Percentiles rank a stretch among this genome's conserved stretches.
Conservation (phyloP, 805 yeast species). For the Candida sanyiensis region DNA sequence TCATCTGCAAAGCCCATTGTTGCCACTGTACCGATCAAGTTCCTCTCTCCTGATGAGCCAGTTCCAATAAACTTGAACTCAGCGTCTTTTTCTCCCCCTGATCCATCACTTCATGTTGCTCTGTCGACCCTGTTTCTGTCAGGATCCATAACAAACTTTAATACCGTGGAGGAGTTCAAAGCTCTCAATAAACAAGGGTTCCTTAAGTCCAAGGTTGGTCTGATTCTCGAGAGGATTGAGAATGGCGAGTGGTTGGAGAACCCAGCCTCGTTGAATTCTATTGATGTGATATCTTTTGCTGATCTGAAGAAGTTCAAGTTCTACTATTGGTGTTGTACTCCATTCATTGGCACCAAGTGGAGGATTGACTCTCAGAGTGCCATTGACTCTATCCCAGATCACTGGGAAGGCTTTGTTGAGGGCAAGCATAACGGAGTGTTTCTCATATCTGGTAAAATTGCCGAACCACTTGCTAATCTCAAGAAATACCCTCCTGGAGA, state of each 20-base stretch:
- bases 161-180: conserved; percentile 85
- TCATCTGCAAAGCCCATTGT: conserved; percentile 24
- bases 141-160: conserved; percentile 54
- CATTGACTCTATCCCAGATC: conserved; percentile 11
- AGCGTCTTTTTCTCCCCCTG: conserved; percentile 27
- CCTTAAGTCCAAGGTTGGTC: conserved; percentile 37
- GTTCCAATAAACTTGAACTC: conserved; percentile 25
- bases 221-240: conserved; percentile 26
- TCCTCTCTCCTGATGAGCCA: conserved; percentile 27
- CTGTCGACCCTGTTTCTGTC: conserved; percentile 22
- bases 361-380: conserved; percentile 3
- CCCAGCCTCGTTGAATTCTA: conserved; percentile 38
- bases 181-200: conserved; percentile 54
- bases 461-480: conserved; percentile 17
- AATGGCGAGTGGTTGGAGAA: conserved; percentile 31
- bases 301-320: conserved; percentile 87
- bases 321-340: conserved; percentile 86
- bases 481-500: conserved; percentile 3
- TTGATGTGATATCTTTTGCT: conserved; percentile 62
- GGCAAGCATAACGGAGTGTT: conserved; percentile 24
- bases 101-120: conserved; percentile 15
- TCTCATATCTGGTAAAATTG: conserved; percentile 18
- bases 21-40: conserved; percentile 27
- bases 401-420: conserved; percentile 13
- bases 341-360: conserved; percentile 57